These are phyloP conservation scores for Skeletonema costatum DNA, from an alignment of 108 stramenopile species.

Conservation along the genomic window DNA sequence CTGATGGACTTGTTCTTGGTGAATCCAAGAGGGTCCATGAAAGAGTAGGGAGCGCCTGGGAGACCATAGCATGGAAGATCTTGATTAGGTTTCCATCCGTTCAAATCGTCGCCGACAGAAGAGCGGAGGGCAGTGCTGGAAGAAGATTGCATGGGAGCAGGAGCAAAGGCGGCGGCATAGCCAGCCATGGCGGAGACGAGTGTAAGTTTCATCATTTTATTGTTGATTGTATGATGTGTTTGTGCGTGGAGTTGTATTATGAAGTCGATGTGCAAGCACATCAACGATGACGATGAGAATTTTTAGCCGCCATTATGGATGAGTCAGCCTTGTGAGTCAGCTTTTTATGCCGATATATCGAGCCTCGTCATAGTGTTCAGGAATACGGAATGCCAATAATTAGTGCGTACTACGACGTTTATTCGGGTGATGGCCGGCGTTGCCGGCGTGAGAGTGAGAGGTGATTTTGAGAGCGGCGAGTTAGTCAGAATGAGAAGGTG, in stretches of 20 bases:
- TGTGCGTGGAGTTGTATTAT: neutral
- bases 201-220: conserved; percentile 25
- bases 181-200: conserved; percentile 21
- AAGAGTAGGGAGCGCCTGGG: conserved; percentile 37
- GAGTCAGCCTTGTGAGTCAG: conserved; percentile 1
- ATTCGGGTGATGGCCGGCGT: too few relatives aligned
- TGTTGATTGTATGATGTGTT: too few relatives aligned
- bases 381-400: too few relatives aligned
- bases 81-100: conserved; percentile 34
- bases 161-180: conserved; percentile 33
- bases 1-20: conserved; percentile 37
- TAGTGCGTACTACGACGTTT: too few relatives aligned
- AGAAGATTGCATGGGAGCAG: conserved; percentile 2
- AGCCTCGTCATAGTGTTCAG: too few relatives aligned
- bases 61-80: conserved; percentile 32
- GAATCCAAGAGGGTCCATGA: conserved; percentile 58
- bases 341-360: neutral
- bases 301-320: neutral
- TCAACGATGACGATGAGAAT: neutral
- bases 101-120: conserved; percentile 21
- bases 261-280: neutral
- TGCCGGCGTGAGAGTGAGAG: too few relatives aligned
- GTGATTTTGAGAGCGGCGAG: too few relatives aligned
- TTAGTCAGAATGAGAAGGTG: too few relatives aligned
- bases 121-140: conserved; percentile 15